Base-by-base conservation (phyloP, 1,284 basidiomycete genomes). In the Cryptococcus depauperatus region DNA sequence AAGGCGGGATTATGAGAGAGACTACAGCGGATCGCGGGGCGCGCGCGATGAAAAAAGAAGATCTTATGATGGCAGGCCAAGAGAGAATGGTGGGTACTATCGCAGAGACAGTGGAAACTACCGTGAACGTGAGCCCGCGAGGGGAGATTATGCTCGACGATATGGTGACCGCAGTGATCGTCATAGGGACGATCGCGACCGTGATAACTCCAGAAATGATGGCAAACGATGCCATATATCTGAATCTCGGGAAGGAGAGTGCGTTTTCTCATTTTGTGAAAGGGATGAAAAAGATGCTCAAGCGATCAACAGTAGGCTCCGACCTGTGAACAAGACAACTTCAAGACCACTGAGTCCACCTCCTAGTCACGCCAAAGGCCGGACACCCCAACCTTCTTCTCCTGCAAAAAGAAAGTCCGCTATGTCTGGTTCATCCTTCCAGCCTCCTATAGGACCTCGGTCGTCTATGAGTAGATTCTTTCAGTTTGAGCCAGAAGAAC, bases 241-340 rank as follows among this genome's bases (percentile, higher is more conserved):
- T 13, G 19, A 37, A 32, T 52, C 55, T 16, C 55, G 47, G 46
- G 64, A 66, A 56, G 62, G 62, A 47, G 64, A 66, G 64, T 66
- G 51, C 52, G 64, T 66, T 37, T 52, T 43, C 30, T 34, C 23
- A 19, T 26, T 25, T 21, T 3, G 10, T 23, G 19, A 4, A 13
- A 28, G 19, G 16, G 25, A 33, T 3, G 13, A 16, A 13, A 3
- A 10, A 22, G 43, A 48, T 52, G 48, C 54, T 50, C 47, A 56
- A 47, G 32, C 35, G 10, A 21, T 37, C 7, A 11, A 30, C n/a
- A n/a, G n/a, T 30, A 30, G 29, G 29, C 16, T 16, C 29, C 29
- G n/a, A 30, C 29, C 5, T 30, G 3, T 16, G 13, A 11, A 30
- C 11, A 30, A 19, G 23, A 18, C 26, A 22, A 29, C 34, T 14